These are phyloP conservation scores for Salix suchowensis DNA, from an alignment of 345 rosid genomes.

Conservation along the genomic window DNA sequence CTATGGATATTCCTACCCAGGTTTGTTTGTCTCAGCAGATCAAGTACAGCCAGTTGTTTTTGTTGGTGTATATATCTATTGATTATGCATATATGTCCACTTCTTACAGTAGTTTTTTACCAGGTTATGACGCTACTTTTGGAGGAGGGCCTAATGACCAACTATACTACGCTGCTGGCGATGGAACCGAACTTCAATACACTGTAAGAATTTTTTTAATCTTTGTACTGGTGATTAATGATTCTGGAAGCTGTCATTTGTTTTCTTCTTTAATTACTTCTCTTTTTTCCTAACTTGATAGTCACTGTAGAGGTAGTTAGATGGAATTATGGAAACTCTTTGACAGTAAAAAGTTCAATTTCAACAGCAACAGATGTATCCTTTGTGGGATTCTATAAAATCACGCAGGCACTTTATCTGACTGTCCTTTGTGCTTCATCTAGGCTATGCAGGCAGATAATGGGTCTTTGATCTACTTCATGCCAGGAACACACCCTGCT, in stretches of 20 bases:
- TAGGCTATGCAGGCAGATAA: constrained; percentile 48
- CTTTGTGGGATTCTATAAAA: background rate
- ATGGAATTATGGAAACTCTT: background rate
- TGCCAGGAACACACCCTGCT: constrained; percentile 40
- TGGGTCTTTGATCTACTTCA: constrained; percentile 44
- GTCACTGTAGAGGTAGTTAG: background rate
- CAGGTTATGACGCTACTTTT: constrained; percentile 39
- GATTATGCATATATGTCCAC: background rate
- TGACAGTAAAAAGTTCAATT: background rate
- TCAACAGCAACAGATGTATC: background rate
- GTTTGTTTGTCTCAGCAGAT: constrained; percentile 22
- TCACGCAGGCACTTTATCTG: background rate
- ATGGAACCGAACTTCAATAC: constrained; percentile 41
- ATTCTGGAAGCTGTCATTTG: background rate
- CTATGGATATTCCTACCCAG: constrained; percentile 45
- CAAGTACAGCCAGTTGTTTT: background rate
- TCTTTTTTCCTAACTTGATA: too few relatives aligned
- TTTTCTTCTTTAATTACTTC: background rate
- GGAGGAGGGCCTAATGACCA: constrained; percentile 32
- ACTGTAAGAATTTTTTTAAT: constrained; percentile 32
- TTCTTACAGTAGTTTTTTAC: constrained; percentile 15
- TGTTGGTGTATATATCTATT: background rate
- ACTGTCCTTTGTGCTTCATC: background rate
- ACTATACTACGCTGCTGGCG: constrained; percentile 31
- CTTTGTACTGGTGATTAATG: background rate